Percentiles rank a stretch among this genome's conserved stretches.
phyloP scores from a whole-genome alignment of 2,329 filamentous ascomycete species.

The Aureobasidium subglaciale region DNA sequence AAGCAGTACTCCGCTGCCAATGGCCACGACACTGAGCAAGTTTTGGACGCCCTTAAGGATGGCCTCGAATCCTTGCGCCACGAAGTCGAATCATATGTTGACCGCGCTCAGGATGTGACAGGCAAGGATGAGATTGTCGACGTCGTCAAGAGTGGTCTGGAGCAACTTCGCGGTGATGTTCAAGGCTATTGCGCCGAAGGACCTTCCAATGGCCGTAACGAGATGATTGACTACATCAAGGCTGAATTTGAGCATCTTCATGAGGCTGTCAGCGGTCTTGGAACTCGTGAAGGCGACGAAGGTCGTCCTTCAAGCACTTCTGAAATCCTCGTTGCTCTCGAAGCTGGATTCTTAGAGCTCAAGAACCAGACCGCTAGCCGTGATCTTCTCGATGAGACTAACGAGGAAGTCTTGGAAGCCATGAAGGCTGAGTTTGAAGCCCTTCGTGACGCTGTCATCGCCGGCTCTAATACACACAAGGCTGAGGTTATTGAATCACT shows the following conservation, averaged over 20 bases:
- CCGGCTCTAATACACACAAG: constrained; percentile 49
- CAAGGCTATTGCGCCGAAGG: constrained; percentile 44
- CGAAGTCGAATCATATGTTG: constrained; percentile 76
- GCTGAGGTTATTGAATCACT: constrained; percentile 57
- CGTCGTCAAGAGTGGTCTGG: constrained; percentile 56
- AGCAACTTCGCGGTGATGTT: constrained; percentile 55
- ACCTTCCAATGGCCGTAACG: constrained; percentile 35
- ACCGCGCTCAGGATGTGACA: constrained; percentile 60
- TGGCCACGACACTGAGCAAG: constrained; percentile 77
- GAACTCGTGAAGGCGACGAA: constrained; percentile 11
- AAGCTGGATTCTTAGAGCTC: constrained; percentile 34
- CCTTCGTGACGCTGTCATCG: constrained; percentile 68
- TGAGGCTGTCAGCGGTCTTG: constrained; percentile 42
- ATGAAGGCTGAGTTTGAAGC: constrained; percentile 78
- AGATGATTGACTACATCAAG: constrained; percentile 45
- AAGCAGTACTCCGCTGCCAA: constrained; percentile 75
- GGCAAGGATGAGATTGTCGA: constrained; percentile 75
- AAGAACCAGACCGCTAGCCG: constrained; percentile 34
- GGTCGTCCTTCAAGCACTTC: constrained; percentile 26
- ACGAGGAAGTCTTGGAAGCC: constrained; percentile 53
- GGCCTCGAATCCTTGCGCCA: constrained; percentile 72
- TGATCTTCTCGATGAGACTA: constrained; percentile 30
- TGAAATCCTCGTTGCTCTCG: constrained; percentile 34
- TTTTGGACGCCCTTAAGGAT: constrained; percentile 80
- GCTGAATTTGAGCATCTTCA: constrained; percentile 57